Evolutionary conservation across 2,329 filamentous ascomycete species (phyloP), one percentile per base, ranked within the genome.

Genomic region (Arthrobotrys pseudoclavata): DNA sequence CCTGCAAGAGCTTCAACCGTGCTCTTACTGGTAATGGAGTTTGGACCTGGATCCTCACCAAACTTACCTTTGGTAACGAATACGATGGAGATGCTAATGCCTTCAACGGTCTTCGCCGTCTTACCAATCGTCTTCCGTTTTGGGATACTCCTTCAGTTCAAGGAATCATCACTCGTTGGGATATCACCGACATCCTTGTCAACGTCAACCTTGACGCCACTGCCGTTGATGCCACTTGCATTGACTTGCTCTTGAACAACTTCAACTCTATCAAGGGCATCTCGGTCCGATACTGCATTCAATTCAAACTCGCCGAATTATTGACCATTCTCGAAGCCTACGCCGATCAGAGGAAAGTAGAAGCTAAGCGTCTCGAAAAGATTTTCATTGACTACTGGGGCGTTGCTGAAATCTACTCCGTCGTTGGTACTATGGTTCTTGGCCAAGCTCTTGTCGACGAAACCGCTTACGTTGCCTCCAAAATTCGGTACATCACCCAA

Each of bases 371-470:
- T n/a, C 50, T 77, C 9, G 52, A 55, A 18, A 47, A 55, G 9
- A 68, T 53, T 0, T 66, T 47, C 26, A 68, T 77, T 26, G 67
- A 77, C 29, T 77, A 71, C 24, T 77, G 74, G 74, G 22, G 42
- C 18, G 18, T 31, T 6, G 15, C 67, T 3, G 74, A 77, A 29
- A 77, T 77, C 37, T 71, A 77, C 29, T 40, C 50, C 4, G 52
- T 77, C n/a, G 31, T 63, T 6, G 37, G 42, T 26, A 50, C 13
- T 13, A 71, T 66, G 37, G 52, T 77, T 15, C 53, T 71, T 42
- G 67, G 68, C 18, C 61, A 68, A 31, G 67, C 34, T 18, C 42
- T 37, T 10, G 24, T 71, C 12, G 15, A 18, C 0, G 45, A 77
- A 40, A 42, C 66, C 15, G 18, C 24, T 7, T 29, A 53, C 13